A percentile compares a stretch with the other conserved stretches of the same genome.
Conservation (phyloP, 192 early-diverging fungal genomes). For the Coemansia sp. region DNA sequence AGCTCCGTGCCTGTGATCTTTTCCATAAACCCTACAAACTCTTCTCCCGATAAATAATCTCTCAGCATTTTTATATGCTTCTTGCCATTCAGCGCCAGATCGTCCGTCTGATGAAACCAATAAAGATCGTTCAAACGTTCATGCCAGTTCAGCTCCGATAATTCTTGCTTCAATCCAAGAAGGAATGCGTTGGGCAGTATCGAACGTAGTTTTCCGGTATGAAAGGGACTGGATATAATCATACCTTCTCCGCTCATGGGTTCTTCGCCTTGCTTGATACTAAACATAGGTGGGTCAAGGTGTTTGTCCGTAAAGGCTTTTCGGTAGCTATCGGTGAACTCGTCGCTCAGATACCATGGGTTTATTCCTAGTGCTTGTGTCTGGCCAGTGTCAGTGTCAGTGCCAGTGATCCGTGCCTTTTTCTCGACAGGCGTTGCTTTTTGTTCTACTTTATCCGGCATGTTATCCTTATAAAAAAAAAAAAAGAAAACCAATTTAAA, state of each 20-base stretch:
- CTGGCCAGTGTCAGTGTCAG: not conserved
- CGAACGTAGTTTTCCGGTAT: slow-evolving; percentile 30
- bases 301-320: slow-evolving; percentile 19
- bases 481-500: not conserved
- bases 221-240: slow-evolving; percentile 28
- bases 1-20: slow-evolving; percentile 64
- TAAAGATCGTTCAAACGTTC: slow-evolving; percentile 69
- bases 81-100: slow-evolving; percentile 53
- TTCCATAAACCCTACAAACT: slow-evolving; percentile 65
- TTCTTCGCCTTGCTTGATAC: not conserved
- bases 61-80: slow-evolving; percentile 56
- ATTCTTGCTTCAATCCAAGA: slow-evolving; percentile 21
- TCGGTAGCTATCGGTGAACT: slow-evolving; percentile 21
- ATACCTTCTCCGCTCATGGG: slow-evolving; percentile 13
- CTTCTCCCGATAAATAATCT: slow-evolving; percentile 61
- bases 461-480: not conserved
- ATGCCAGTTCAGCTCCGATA: slow-evolving; percentile 33
- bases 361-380: slow-evolving; percentile 11
- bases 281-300: not conserved
- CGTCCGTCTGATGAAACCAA: slow-evolving; percentile 69
- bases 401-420: slow-evolving; percentile 16
- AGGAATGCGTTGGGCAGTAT: slow-evolving; percentile 26
- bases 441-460: slow-evolving; percentile 1
- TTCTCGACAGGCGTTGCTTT: slow-evolving; percentile 17
- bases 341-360: slow-evolving; percentile 25